Evolutionary conservation across 176 grass and related monocot genomes (phyloP), one percentile per base, ranked within the genome.

Genomic region (Sorghum bicolor): DNA sequence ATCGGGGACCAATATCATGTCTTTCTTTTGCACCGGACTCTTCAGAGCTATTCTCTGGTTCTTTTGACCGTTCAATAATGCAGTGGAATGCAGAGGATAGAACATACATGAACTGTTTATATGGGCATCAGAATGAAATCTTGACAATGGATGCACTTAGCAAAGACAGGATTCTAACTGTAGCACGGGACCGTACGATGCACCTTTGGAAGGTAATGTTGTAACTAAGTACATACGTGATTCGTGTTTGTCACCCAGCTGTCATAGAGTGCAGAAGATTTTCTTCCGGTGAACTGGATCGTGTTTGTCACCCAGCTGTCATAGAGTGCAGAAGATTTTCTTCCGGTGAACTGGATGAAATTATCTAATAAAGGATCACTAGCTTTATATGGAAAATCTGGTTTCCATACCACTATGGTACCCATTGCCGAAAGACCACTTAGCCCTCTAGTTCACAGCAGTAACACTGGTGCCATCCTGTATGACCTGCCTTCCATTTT

Each of bases 51-150:
- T 97, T 97, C 55, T 97, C 94, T 74, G 94, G 94, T 45, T 97
- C 94, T 31, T 97, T 94, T 86, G 94, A 97, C 29, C 87, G 94
- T 74, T 90, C 89, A 43, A 90, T 97, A 83, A 97, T 94, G 85
- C 89, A 92, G 79, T 97, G 94, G 94, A 97, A 97, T 93, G 89
- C 87, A 74, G 94, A 97, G 32, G 94, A 97, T 8, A 88, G 89
- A 85, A 94, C 94, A 67, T 92, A 97, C 45, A 92, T 97, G 84
- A 90, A 94, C 75, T 94, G 92, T 75, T 76, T 97, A 70, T 92
- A 88, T 45, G 94, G 94, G 20, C 94, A 97, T 76, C 94, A 97
- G 70, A 94, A 86, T 72, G 94, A 97, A 78, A 92, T 97, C 29
- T 65, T 97, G 72, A 86, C 89, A 55, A 94, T 94, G 58, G 94